phyloP scores from a whole-genome alignment of 352 stramenopile species.

The Peronospora destructor region DNA sequence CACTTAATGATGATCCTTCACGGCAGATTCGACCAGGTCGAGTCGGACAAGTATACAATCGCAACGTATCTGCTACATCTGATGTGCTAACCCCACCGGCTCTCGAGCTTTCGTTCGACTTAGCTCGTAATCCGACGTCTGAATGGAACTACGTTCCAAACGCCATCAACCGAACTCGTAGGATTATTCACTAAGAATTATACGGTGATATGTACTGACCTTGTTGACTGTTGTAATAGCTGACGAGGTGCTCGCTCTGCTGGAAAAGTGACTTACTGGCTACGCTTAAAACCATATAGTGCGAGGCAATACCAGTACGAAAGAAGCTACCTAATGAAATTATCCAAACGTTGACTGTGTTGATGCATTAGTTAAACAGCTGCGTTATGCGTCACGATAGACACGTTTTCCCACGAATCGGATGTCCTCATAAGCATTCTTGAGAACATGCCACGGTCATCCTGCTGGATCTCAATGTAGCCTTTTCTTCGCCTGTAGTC shows the following conservation, averaged over 20 bases:
- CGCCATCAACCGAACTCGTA: constrained; percentile 41
- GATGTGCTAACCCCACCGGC: constrained; percentile 2
- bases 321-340: constrained; percentile 12
- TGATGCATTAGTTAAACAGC: constrained; percentile 7
- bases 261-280: constrained; percentile 27
- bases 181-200: constrained; percentile 3
- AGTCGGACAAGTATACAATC: constrained; percentile 15
- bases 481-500: constrained; percentile 44
- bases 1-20: constrained; percentile 13
- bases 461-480: constrained; percentile 60
- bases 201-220: constrained; percentile 1
- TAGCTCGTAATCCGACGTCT: constrained; percentile 47
- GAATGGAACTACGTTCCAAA: constrained; percentile 55
- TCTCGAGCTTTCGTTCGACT: constrained; percentile 34
- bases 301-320: background rate
- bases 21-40: constrained; percentile 13
- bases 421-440: constrained; percentile 48
- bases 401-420: constrained; percentile 61
- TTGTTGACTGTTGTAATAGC: constrained; percentile 21
- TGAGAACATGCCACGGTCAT: constrained; percentile 61
- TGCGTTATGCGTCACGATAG: constrained; percentile 7
- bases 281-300: too few relatives aligned
- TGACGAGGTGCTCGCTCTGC: constrained; percentile 47
- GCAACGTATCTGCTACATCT: background rate
- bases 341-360: constrained; percentile 8